A percentile compares a stretch with the other conserved stretches of the same genome.
phyloP scores from a whole-genome alignment of 345 rosid genomes.

The Clausena lansium region DNA sequence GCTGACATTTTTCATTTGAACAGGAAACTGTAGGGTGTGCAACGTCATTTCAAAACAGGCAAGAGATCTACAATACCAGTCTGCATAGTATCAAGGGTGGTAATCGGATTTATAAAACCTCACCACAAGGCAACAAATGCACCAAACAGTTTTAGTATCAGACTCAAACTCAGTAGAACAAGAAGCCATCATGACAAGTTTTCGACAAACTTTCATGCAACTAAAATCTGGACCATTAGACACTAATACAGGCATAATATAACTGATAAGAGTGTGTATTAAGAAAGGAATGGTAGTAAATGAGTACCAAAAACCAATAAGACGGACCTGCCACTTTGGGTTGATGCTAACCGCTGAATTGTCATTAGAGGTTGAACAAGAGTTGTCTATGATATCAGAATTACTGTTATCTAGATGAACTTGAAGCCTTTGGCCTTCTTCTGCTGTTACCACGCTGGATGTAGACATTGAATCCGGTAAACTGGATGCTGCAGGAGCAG shows the following conservation, averaged over 20 bases:
- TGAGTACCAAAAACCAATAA: slow-evolving; percentile 7
- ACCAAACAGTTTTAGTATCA: background rate
- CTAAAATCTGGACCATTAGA: background rate
- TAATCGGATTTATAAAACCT: background rate
- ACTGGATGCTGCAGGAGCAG: slow-evolving; percentile 32
- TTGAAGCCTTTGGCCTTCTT: slow-evolving; percentile 33
- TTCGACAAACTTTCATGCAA: background rate
- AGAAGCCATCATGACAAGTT: background rate
- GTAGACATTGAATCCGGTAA: slow-evolving; percentile 31
- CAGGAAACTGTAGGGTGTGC: background rate
- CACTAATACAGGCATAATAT: background rate
- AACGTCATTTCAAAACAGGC: too few relatives aligned
- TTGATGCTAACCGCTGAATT: slow-evolving; percentile 11
- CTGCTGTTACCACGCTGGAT: slow-evolving; percentile 24
- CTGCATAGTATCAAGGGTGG: background rate
- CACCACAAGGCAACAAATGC: too few relatives aligned
- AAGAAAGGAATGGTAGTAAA: background rate
- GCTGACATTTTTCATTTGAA: background rate
- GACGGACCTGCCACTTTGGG: slow-evolving; percentile 62
- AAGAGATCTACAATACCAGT: too few relatives aligned
- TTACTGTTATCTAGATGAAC: slow-evolving; percentile 28
- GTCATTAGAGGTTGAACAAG: slow-evolving; percentile 37
- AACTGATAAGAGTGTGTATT: background rate
- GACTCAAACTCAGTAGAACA: background rate
- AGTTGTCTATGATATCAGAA: slow-evolving; percentile 30